These are phyloP conservation scores for Aspergillus phoenicis DNA, from an alignment of 2,329 filamentous ascomycete genomes.

Conservation along the genomic window DNA sequence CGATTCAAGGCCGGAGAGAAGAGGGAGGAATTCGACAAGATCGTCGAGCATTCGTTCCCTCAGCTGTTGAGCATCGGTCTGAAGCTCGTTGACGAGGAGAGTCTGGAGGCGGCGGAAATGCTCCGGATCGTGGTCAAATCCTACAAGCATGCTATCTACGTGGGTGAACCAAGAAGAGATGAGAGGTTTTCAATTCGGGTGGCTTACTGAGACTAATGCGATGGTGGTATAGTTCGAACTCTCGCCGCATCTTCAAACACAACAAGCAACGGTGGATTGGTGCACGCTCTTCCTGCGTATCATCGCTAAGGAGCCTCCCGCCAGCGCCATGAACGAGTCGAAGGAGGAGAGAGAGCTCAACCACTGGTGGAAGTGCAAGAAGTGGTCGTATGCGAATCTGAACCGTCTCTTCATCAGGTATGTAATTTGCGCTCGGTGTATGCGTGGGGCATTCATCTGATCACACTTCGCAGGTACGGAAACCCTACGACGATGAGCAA, in stretches of 20 bases:
- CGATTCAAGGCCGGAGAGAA: conserved; percentile 86
- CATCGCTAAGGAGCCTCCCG: conserved; percentile 80
- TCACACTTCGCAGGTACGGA: conserved; percentile 68
- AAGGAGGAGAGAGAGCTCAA: conserved; percentile 85
- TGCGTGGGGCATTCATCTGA: conserved; percentile 7
- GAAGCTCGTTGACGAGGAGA: conserved; percentile 85
- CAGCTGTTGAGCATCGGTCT: conserved; percentile 84
- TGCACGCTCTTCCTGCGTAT: conserved; percentile 92
- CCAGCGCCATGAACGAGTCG: conserved; percentile 76
- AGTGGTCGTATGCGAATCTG: conserved; percentile 97
- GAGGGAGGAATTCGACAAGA: conserved; percentile 86
- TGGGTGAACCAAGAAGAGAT: conserved; percentile 50
- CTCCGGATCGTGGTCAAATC: conserved; percentile 91
- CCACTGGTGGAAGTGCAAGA: conserved; percentile 99
- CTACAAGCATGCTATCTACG: conserved; percentile 97
- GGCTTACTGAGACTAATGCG: conserved; percentile 31
- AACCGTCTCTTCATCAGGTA: conserved; percentile 93
- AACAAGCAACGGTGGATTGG: conserved; percentile 87
- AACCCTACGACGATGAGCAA: conserved; percentile 77
- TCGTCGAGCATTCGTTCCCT: conserved; percentile 88
- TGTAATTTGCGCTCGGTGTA: conserved; percentile 26
- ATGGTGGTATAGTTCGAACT: conserved; percentile 72
- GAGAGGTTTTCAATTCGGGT: neutral
- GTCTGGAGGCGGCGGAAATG: conserved; percentile 94
- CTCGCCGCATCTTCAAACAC: conserved; percentile 72